A percentile compares a stretch with the other conserved stretches of the same genome.
Evolutionary conservation across 768 basidiomycete genomes (phyloP).

Genomic region (Lactarius sanguifluus): DNA sequence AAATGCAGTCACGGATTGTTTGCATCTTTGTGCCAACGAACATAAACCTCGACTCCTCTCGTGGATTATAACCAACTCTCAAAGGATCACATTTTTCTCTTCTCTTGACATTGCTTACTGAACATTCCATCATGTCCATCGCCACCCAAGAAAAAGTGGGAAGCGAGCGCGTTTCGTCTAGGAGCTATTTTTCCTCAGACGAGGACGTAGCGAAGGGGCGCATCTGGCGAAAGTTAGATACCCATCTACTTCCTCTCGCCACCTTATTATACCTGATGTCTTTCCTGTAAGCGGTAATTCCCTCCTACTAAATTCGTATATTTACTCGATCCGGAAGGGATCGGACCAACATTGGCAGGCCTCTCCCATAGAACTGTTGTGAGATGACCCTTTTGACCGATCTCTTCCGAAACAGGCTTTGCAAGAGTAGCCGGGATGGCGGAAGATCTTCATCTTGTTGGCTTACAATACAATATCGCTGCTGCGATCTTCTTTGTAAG

Average conservation of each 20-base stretch:
- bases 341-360: slow-evolving; percentile 28
- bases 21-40: background rate
- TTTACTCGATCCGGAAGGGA: slow-evolving; percentile 20
- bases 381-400: background rate
- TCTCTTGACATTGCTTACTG: background rate
- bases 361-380: background rate
- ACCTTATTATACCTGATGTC: slow-evolving; percentile 27
- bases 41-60: background rate
- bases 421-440: slow-evolving; percentile 45
- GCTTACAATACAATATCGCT: slow-evolving; percentile 40
- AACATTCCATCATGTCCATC: slow-evolving; percentile 1
- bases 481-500: slow-evolving; percentile 43
- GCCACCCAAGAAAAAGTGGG: background rate
- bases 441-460: slow-evolving; percentile 38
- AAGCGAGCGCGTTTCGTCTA: background rate
- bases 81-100: background rate
- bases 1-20: background rate
- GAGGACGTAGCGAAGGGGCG: background rate
- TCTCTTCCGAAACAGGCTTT: slow-evolving; percentile 21
- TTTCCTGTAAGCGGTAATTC: slow-evolving; percentile 25
- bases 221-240: slow-evolving; percentile 28
- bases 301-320: background rate
- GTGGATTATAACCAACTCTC: background rate
- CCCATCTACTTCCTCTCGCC: slow-evolving; percentile 20
- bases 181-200: background rate